Conservation (phyloP, 1,284 basidiomycete species). For the Gymnopus androsaceus region DNA sequence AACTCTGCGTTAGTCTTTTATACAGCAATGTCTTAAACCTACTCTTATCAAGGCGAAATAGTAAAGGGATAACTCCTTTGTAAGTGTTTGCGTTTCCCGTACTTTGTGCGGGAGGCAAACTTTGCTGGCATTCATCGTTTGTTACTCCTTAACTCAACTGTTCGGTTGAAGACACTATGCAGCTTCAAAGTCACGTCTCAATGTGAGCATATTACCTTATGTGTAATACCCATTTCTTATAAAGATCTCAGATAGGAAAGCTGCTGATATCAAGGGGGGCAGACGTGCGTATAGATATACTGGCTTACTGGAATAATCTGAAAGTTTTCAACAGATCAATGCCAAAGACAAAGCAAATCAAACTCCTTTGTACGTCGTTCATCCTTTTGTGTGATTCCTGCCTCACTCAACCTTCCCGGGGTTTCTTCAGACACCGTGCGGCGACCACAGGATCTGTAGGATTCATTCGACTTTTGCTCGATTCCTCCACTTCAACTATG, state of each 20-base stretch:
- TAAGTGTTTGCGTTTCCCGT: constrained; percentile 40
- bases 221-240: constrained; percentile 17
- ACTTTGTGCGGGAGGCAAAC: too few relatives aligned
- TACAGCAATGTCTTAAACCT: too few relatives aligned
- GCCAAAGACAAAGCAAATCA: constrained; percentile 90
- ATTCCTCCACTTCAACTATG: constrained; percentile 69
- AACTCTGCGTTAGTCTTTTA: too few relatives aligned
- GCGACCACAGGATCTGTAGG: constrained; percentile 91
- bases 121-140: background rate
- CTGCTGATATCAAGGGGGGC: constrained; percentile 84
- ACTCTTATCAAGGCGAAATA: constrained; percentile 54
- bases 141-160: constrained; percentile 12
- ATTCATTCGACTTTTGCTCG: constrained; percentile 79
- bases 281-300: constrained; percentile 58
- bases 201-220: constrained; percentile 52
- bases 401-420: constrained; percentile 15
- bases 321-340: constrained; percentile 69
- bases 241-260: constrained; percentile 72
- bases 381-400: constrained; percentile 16
- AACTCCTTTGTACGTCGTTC: constrained; percentile 72
- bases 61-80: constrained; percentile 88
- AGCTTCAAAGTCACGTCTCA: constrained; percentile 88
- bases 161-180: constrained; percentile 84
- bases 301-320: constrained; percentile 20
- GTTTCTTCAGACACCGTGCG: constrained; percentile 74